Percentiles rank a stretch among this genome's conserved stretches.
These are phyloP conservation scores for Teratosphaeriaceae sp. DNA, from an alignment of 2,329 filamentous ascomycete genomes.

Conservation along the genomic window DNA sequence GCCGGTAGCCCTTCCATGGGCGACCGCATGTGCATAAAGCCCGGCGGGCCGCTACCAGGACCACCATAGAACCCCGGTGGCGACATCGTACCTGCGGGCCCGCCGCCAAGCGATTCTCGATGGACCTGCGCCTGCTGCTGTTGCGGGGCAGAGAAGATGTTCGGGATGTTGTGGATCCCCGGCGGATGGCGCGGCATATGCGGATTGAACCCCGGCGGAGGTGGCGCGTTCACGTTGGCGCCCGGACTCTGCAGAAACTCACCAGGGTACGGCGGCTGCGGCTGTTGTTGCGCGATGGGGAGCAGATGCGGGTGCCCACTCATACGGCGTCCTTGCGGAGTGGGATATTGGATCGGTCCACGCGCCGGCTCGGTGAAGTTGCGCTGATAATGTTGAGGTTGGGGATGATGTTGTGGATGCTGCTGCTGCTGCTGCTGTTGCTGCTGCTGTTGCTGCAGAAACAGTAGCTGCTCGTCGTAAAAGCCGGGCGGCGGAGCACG, in stretches of 20 bases:
- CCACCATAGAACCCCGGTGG: conserved; percentile 11
- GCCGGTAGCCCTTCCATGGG: conserved; percentile 5
- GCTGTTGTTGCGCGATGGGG: conserved; percentile 17
- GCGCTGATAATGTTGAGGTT: conserved; percentile 18
- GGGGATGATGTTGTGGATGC: conserved; percentile 22
- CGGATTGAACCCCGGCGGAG: conserved; percentile 27
- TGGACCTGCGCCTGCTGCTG: conserved; percentile 9
- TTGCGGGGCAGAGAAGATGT: conserved; percentile 24
- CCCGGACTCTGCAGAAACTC: conserved; percentile 19
- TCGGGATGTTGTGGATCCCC: conserved; percentile 24
- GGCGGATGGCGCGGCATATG: conserved; percentile 27
- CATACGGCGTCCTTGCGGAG: conserved; percentile 16
- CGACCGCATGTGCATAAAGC: conserved; percentile 11
- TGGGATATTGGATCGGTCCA: conserved; percentile 5
- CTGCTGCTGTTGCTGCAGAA: conserved; percentile 25
- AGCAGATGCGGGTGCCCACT: conserved; percentile 23
- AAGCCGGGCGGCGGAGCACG: conserved; percentile 27
- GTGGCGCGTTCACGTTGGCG: conserved; percentile 4
- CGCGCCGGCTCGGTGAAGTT: conserved; percentile 20
- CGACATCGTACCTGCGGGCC: neutral
- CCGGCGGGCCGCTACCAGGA: conserved; percentile 3
- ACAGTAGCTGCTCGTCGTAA: conserved; percentile 25
- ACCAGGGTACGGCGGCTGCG: conserved; percentile 11
- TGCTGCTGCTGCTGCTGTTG: conserved; percentile 11
- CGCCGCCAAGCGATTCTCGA: conserved; percentile 1